Conservation (phyloP, 2,329 filamentous ascomycete species). For the Cryphonectria naterciae region DNA sequence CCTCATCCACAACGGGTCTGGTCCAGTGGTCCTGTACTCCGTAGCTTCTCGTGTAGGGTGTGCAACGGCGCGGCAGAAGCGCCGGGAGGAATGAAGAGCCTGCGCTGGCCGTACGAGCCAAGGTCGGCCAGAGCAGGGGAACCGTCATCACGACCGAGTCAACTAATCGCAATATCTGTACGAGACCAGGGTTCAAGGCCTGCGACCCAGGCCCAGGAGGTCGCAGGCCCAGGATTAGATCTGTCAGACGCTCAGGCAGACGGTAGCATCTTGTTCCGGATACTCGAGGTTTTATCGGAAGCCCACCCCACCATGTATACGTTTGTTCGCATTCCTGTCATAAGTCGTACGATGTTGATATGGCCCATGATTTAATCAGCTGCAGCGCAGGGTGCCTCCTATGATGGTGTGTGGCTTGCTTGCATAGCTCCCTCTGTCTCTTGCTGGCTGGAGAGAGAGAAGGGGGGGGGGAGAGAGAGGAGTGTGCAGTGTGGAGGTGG, state of each 20-base stretch:
- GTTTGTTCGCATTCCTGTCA: background rate
- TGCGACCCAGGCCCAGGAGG: background rate
- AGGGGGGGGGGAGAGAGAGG: background rate
- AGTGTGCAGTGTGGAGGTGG: background rate
- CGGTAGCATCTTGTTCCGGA: background rate
- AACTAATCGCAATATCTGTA: background rate
- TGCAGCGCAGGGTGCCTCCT: background rate
- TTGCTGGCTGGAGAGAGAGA: background rate
- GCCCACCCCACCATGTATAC: background rate
- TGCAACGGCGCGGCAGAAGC: slow-evolving; percentile 1
- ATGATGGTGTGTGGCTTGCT: background rate
- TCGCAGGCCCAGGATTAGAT: background rate
- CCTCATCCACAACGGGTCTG: background rate
- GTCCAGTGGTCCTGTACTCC: background rate
- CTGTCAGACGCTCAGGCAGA: background rate
- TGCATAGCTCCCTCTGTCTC: background rate
- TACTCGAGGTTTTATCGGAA: background rate
- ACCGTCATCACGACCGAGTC: background rate
- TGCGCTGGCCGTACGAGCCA: background rate
- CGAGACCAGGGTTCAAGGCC: background rate
- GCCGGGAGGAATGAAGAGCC: background rate
- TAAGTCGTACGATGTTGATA: background rate
- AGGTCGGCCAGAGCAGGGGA: background rate
- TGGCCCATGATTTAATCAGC: no score
- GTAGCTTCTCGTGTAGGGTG: background rate